Evolutionary conservation across 257 asterid genomes (phyloP).

Genomic region (Scutellaria barbata): DNA sequence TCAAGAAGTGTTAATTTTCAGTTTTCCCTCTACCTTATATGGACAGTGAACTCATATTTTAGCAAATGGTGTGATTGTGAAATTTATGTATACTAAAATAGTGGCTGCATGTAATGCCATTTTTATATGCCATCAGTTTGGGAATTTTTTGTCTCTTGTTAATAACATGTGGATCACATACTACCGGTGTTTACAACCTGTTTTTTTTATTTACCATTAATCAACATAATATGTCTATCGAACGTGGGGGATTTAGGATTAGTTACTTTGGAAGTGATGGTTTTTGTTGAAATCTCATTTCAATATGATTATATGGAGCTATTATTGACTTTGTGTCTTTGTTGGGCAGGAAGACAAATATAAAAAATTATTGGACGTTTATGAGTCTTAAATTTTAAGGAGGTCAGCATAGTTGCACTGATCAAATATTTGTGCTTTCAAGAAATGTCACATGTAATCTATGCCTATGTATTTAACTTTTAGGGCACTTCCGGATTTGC

Average conservation of each 20-base stretch:
- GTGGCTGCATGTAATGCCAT: background rate
- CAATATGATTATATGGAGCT: background rate
- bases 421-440: background rate
- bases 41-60: background rate
- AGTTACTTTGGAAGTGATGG: background rate
- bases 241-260: background rate
- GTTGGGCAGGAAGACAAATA: background rate
- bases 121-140: background rate
- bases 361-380: background rate
- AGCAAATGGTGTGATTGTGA: no score
- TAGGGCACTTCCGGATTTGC: background rate
- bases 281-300: background rate
- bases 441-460: background rate
- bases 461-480: background rate
- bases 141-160: background rate
- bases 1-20: background rate
- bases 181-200: no score
- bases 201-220: background rate
- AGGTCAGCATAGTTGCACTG: background rate
- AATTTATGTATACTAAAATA: background rate
- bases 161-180: background rate
- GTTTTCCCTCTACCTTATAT: background rate
- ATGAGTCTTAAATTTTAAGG: background rate
- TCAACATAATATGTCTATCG: background rate
- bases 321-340: background rate